phyloP scores from a whole-genome alignment of 2,329 filamentous ascomycete species.

The Neonectria hederae region DNA sequence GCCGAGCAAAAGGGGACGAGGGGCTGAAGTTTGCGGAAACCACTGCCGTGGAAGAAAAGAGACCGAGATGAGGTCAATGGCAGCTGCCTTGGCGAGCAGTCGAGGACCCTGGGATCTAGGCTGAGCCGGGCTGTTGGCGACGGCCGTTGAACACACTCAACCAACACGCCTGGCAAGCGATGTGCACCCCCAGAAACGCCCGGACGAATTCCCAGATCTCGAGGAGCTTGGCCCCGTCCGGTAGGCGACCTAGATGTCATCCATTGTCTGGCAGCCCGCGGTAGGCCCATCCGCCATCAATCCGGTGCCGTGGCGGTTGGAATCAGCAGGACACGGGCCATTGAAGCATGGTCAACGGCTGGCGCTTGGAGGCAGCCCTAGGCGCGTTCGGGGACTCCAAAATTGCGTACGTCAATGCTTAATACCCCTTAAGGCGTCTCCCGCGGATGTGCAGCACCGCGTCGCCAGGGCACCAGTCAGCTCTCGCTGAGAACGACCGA shows the following conservation, averaged over 20 bases:
- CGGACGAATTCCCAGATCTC: constrained; percentile 21
- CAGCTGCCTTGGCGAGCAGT: constrained; percentile 23
- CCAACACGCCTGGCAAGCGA: constrained; percentile 21
- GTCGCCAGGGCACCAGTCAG: constrained; percentile 29
- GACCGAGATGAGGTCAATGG: constrained; percentile 38
- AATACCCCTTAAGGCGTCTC: constrained; percentile 30
- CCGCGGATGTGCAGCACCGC: constrained; percentile 21
- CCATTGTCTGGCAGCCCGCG: not conserved
- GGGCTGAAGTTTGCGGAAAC: constrained; percentile 27
- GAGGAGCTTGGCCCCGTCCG: constrained; percentile 9
- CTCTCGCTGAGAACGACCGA: constrained; percentile 1
- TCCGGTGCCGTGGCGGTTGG: constrained; percentile 2
- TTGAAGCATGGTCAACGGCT: constrained; percentile 19
- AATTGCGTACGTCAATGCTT: constrained; percentile 41
- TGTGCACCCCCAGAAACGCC: constrained; percentile 3
- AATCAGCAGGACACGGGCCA: constrained; percentile 20
- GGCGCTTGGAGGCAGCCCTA: constrained; percentile 37
- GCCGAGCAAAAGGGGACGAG: constrained; percentile 32
- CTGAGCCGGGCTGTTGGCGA: constrained; percentile 29
- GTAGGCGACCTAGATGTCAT: not conserved
- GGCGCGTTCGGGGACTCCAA: constrained; percentile 35
- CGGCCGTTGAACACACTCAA: constrained; percentile 30
- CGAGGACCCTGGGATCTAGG: constrained; percentile 19
- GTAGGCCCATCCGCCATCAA: constrained; percentile 2
- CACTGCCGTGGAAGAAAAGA: constrained; percentile 24